Base-by-base conservation (phyloP, 768 basidiomycete species). In the Suillus ampliporus region DNA sequence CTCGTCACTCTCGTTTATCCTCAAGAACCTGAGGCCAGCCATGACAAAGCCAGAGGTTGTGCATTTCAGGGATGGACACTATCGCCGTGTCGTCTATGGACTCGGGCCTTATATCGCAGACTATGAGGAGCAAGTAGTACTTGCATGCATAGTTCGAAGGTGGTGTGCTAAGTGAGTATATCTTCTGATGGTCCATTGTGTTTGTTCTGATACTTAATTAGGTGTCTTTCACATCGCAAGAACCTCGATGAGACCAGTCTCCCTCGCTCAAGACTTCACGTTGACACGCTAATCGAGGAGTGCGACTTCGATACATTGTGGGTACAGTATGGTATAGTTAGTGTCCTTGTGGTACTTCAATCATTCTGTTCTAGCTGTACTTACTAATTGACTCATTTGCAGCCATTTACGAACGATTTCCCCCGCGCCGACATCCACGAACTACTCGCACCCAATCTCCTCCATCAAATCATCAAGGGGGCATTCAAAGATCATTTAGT, bases 391-490 rank as follows among this genome's bases (percentile, higher is more conserved):
- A 46, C 44, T 23, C 13, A 14, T 46, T 4, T 23, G 2, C 7
- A 9, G 23, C 65, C 1, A 57, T 73, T 0, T 56, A 69, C 21
- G 7, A 57, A 10, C 64, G 57, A 41, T 68, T 68, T 67, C n/a
- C 64, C 64, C 7, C 17, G 37, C 17, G 15, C 46, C 46, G 56
- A 69, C 40, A 69, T 84, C 44, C 81, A 78, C 65, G 0, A 21
- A 0, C 71, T 62, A 14, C 61, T 83, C 34, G 77, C 77, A 0
- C 75, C 78, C 21, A 71, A 82, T 70, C 34, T 82, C 19, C 76
- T 84, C 15, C 83, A 86, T 64, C 82, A 83, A 65, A 67, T 84
- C 0, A 76, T 83, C 67, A 80, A 84, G 63, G 83, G 83, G 0
- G 60, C 81, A 1, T 80, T 83, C 73, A 80, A 80, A 56, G 76